Base-by-base conservation (phyloP, 1,139 yeast genomes). In the Geotrichum carabidarum region DNA sequence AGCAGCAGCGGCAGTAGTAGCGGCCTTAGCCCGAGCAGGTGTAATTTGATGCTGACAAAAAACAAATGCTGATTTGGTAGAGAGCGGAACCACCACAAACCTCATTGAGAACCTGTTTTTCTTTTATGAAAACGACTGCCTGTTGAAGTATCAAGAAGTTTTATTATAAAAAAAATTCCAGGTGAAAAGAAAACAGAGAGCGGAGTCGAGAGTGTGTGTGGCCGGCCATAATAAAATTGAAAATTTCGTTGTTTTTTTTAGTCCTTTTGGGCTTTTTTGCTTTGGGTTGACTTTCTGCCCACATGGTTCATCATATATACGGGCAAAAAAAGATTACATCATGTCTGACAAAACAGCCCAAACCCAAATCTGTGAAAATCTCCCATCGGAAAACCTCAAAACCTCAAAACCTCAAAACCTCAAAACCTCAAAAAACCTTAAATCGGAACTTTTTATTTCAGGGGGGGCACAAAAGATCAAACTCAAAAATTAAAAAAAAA, bases 71-170 rank as follows among this genome's bases (percentile, higher is more conserved):
- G 59, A 57, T 54, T 60, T 63, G 18, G 63, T 46, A 9, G 68
- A 61, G 36, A 67, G 53, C 2, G 70, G 70, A 4, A 67, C 64
- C n/a, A 67, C 63, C 8, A 66, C 56, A n/a, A 67, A 54, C 30
- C 69, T 54, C 69, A 67, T 67, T 12, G 27, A 22, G 5, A 22
- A 22, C 27, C 27, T 6, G 9, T n/a, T 42, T 14, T 2, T 11
- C 8, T n/a, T 27, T 6, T 18, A 8, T 15, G 22, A 8, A 5
- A 15, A 12, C 18, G 34, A 18, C 12, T 22, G 14, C 8, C 5
- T 5, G 12, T 14, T n/a, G 18, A 27, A 47, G 22, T 22, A 47
- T 8, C 22, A 22, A 2, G 8, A 46, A 18, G 17, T 14, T 11
- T 22, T 31, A 11, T 15, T 36, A 40, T 17, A 38, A 12, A 17